Percentiles rank a stretch among this genome's conserved stretches.
These are phyloP conservation scores for Citrus maxima DNA, from an alignment of 345 rosid genomes.

Conservation along the genomic window DNA sequence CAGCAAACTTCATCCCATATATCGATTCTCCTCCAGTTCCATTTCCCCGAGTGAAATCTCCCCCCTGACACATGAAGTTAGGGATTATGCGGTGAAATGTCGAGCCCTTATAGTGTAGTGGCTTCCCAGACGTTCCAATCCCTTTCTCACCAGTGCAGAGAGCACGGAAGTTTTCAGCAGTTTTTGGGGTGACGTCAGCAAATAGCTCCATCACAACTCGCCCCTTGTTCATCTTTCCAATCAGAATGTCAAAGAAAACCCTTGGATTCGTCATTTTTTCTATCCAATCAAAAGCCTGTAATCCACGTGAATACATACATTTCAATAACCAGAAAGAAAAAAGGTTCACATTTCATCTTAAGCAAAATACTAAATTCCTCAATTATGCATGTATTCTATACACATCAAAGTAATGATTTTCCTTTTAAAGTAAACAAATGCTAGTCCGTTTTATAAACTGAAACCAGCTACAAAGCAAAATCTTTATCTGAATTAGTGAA, in stretches of 20 bases:
- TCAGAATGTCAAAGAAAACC: constrained; percentile 70
- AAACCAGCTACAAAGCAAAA: not conserved
- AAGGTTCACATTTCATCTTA: not conserved
- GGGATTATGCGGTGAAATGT: constrained; percentile 87
- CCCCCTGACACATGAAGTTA: constrained; percentile 88
- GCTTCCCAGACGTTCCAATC: constrained; percentile 55
- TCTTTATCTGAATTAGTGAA: not conserved
- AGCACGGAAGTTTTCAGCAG: constrained; percentile 76
- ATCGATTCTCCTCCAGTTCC: constrained; percentile 92
- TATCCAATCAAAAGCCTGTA: constrained; percentile 19
- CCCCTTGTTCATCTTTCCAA: constrained; percentile 65
- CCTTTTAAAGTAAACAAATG: not conserved
- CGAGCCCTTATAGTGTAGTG: constrained; percentile 73
- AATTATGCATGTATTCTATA: not conserved
- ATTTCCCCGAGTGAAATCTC: constrained; percentile 81
- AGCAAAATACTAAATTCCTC: not conserved
- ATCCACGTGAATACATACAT: not conserved
- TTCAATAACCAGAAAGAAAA: not conserved
- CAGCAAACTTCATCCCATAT: constrained; percentile 61
- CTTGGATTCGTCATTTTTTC: constrained; percentile 60
- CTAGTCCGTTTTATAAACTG: not conserved
- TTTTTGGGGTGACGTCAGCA: constrained; percentile 64
- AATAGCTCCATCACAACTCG: constrained; percentile 79
- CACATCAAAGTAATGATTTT: not conserved
- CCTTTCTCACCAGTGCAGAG: constrained; percentile 87